phyloP scores from a whole-genome alignment of 139 green algal species.

The Chlamydomonas sp. region DNA sequence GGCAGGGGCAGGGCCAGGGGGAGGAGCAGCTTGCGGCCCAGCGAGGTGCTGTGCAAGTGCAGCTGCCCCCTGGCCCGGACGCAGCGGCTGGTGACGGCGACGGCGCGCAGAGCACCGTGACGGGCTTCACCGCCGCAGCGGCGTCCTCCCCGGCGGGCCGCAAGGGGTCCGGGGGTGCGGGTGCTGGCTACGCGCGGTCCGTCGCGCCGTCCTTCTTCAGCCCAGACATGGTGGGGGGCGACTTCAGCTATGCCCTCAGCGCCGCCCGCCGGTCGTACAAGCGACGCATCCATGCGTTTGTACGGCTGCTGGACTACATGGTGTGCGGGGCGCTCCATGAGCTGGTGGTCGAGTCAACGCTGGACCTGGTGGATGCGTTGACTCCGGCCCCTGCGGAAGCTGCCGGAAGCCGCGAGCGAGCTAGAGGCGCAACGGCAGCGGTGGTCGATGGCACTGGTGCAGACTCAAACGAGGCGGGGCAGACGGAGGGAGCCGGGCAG shows the following conservation, averaged over 20 bases:
- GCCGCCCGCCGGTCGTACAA: constrained; percentile 74
- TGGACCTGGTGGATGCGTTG: constrained; percentile 49
- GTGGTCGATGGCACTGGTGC: too few species aligned
- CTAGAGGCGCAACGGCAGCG: too few species aligned
- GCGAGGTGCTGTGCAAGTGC: too few species aligned
- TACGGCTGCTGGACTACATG: constrained; percentile 83
- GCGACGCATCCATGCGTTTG: constrained; percentile 69
- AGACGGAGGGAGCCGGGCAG: too few species aligned
- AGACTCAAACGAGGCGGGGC: too few species aligned
- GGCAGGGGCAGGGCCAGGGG: too few species aligned
- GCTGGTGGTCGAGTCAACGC: constrained; percentile 53
- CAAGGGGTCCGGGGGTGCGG: not conserved
- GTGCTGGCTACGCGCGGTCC: not conserved
- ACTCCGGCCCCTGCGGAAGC: constrained; percentile 2
- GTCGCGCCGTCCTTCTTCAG: not conserved
- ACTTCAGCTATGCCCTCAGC: constrained; percentile 74
- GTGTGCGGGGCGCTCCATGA: constrained; percentile 71
- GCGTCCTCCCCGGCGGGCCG: not conserved
- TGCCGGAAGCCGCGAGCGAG: not conserved
- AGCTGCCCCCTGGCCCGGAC: too few species aligned
- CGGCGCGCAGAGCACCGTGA: constrained; percentile 30
- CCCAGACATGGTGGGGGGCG: constrained; percentile 32
- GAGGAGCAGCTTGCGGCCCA: too few species aligned
- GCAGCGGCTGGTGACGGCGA: constrained; percentile 11
- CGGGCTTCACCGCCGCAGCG: not conserved